Evolutionary conservation across 2,329 filamentous ascomycete genomes (phyloP), one percentile per base, ranked within the genome.

Genomic region (Diaporthe helianthi): DNA sequence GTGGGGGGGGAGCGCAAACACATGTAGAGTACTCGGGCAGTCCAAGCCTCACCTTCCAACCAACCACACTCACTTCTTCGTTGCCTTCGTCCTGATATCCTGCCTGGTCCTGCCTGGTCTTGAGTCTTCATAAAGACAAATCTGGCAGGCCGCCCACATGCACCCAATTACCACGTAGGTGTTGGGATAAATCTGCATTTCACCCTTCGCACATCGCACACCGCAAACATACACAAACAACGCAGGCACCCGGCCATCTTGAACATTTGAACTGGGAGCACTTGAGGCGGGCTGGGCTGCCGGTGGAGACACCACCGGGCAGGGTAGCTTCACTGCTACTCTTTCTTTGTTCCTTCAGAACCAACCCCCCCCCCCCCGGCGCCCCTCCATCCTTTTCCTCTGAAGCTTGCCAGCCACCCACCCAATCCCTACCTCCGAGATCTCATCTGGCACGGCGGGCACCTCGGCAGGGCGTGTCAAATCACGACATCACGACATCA

Each of bases 251-350:
- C 5, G 19, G 19, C n/a, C 41, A 41, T n/a, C 41, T 47, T 47
- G 41, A 61, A 47, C 24, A 13, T 26, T 47, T 47, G 41, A 61
- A 47, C 24, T 22, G 31, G 55, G 38, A 46, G 38, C 17, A n/a
- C n/a, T n/a, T n/a, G n/a, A n/a, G n/a, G n/a, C n/a, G n/a, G n/a
- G n/a, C n/a, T n/a, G 33, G 19, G 26, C 41, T 17, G 55, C 55
- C 26, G 55, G 55, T 61, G 55, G 55, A 61, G 55, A 47, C 55
- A 9, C 22, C 38, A 44, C 6, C 38, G 38, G 41, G 41, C 41
- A 46, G 33, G 33, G 31, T 13, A 19, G 26, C 19, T 13, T 61
- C 15, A 15, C 31, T 3, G 19, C 31, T 3, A 38, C 36, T 38
- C 33, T 44, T 46, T 24, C 17, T 61, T 19, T 26, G 2, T 17